Evolutionary conservation across 2,329 filamentous ascomycete species (phyloP), one percentile per base, ranked within the genome.

Genomic region (Aspergillus tamarii): DNA sequence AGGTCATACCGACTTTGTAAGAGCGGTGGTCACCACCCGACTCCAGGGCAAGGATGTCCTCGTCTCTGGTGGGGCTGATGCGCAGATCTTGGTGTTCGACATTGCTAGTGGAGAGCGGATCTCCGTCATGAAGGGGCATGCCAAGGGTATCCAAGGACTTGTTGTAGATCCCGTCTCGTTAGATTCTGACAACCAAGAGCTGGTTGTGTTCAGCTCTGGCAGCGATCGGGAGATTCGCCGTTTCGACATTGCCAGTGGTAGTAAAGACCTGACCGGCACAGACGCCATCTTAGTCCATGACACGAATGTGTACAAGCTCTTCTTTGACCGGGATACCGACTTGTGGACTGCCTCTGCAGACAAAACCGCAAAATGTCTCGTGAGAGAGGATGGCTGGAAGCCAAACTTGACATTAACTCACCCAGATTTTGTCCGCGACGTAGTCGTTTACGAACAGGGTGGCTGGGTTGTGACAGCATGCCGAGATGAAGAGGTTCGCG

Each of bases 341-440:
- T 80, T 97, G 16, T 98, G 93, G 93, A 97, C 94, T 9, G 91
- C 94, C 7, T 97, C 93, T 64, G 93, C 93, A 5, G 95, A 99
- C 76, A 95, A 93, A 70, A 93, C 91, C 0, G 89, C 89, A 2
- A 95, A 94, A 76, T 94, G 92, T 70, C 84, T 97, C 10, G 85
- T 89, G 1, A 84, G 93, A 59, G 81, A 84, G 28, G 87, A 86
- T 53, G 84, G 84, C 21, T 97, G 93, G 84, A 86, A 85, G 53
- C 80, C 86, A 4, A 92, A 94, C 64, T 90, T 94, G 60, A 85
- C 81, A 1, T 87, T 96, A 64, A 79, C 84, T 60, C 95, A 99
- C 75, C 92, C 93, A 1, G 93, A 96, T 76, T 97, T 96, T 75
- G 94, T 98, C 34, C 88, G 93, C 64, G 92, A 93, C 62, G 86